Conservation (phyloP, 2,329 filamentous ascomycete genomes). For the Xylaria polymorpha region DNA sequence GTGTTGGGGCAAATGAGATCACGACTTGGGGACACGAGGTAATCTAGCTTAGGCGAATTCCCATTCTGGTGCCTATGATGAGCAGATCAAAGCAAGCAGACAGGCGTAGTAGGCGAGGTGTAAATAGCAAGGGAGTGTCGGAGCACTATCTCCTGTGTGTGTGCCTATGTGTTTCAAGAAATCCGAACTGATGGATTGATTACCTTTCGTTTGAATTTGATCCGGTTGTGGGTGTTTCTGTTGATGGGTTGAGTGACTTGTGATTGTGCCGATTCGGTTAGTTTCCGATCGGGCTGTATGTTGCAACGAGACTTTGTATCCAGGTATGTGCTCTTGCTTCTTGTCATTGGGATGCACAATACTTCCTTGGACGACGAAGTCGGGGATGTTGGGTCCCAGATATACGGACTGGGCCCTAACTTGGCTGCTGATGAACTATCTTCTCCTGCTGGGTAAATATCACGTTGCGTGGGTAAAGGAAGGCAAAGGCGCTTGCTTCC, state of each 20-base stretch:
- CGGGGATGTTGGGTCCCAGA: no score
- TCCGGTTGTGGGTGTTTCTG: neutral
- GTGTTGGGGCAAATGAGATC: slow-evolving; percentile 25
- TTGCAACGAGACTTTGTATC: no score
- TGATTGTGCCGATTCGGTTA: no score
- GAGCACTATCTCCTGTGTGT: neutral
- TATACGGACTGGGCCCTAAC: no score
- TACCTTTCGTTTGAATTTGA: neutral
- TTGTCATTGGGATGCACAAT: no score
- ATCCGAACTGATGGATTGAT: neutral
- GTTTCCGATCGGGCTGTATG: no score
- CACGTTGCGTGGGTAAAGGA: no score
- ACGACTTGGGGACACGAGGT: slow-evolving; percentile 18
- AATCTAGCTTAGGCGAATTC: neutral
- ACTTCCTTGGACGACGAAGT: no score
- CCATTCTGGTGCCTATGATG: neutral
- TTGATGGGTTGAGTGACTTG: neutral
- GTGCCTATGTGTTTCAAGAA: neutral
- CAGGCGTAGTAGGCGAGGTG: neutral
- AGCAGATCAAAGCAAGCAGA: neutral
- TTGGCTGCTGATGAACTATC: neutral
- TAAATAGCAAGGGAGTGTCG: neutral
- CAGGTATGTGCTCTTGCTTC: no score
- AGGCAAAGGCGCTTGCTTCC: neutral
- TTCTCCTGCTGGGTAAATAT: no score